Conservation (phyloP, 768 basidiomycete genomes). For the Cystobasidium ongulense region DNA sequence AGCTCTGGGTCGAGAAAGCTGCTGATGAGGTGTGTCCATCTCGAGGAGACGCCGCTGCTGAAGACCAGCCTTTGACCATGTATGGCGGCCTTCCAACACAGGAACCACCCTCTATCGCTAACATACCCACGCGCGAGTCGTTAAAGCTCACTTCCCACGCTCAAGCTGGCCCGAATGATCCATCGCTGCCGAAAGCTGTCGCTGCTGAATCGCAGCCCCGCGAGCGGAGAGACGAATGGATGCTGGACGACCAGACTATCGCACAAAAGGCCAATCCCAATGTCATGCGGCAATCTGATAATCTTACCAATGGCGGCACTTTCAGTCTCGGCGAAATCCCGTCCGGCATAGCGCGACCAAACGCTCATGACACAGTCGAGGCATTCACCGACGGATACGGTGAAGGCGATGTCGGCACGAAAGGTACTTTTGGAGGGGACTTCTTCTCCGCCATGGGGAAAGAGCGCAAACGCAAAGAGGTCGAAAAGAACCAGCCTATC, state of each 20-base stretch:
- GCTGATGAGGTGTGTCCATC: slow-evolving; percentile 55
- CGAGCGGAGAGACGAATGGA: slow-evolving; percentile 72
- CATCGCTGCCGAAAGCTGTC: slow-evolving; percentile 50
- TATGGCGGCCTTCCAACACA: background rate
- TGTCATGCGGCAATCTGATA: slow-evolving; percentile 15
- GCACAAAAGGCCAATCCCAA: slow-evolving; percentile 41
- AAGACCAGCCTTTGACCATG: too few species aligned
- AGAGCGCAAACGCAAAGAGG: slow-evolving; percentile 59
- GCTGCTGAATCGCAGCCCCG: slow-evolving; percentile 52
- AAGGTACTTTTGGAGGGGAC: slow-evolving; percentile 49
- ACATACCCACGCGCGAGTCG: slow-evolving; percentile 67
- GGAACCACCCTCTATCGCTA: slow-evolving; percentile 44
- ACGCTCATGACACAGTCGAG: slow-evolving; percentile 32
- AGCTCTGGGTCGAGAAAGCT: slow-evolving; percentile 82
- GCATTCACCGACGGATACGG: slow-evolving; percentile 45
- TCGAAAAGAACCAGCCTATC: slow-evolving; percentile 55
- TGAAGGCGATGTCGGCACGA: slow-evolving; percentile 38
- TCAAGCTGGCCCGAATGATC: slow-evolving; percentile 47
- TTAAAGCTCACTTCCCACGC: slow-evolving; percentile 62
- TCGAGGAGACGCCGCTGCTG: slow-evolving; percentile 64
- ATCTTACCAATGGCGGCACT: slow-evolving; percentile 30
- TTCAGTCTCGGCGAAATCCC: slow-evolving; percentile 31
- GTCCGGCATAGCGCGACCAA: slow-evolving; percentile 34
- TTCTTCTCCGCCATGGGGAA: slow-evolving; percentile 84
- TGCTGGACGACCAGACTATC: slow-evolving; percentile 52